Conservation (phyloP, 345 rosid species). For the Rhodomyrtus tomentosa region DNA sequence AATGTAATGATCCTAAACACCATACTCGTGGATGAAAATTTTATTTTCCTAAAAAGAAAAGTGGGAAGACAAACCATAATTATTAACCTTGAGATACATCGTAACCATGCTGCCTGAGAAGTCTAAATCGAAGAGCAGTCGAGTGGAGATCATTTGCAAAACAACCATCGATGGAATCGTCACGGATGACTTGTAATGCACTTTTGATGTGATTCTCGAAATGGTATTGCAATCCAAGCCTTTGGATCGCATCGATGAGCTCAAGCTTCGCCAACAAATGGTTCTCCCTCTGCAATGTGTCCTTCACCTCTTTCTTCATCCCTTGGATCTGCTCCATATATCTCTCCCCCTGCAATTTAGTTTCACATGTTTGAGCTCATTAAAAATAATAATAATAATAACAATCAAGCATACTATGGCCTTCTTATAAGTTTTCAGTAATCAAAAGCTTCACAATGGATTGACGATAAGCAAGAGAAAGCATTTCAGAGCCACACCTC, state of each 20-base stretch:
- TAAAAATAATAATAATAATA: background rate
- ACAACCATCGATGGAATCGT: background rate
- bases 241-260: constrained; percentile 5
- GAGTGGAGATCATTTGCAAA: background rate
- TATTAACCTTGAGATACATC: constrained; percentile 10
- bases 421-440: background rate
- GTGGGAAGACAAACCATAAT: background rate
- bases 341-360: background rate
- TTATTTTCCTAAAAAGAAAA: background rate
- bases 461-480: background rate
- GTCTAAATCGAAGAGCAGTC: constrained; percentile 8
- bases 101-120: constrained; percentile 12
- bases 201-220: constrained; percentile 6
- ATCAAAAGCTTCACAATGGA: background rate
- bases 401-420: background rate
- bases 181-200: background rate
- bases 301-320: constrained; percentile 2
- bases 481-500: background rate
- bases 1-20: background rate
- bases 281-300: background rate
- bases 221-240: constrained; percentile 13
- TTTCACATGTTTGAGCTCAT: background rate
- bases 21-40: background rate
- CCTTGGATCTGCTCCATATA: background rate
- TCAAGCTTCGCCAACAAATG: background rate